Base-by-base conservation (phyloP, 2,329 filamentous ascomycete species). In the Colletotrichum sp. region DNA sequence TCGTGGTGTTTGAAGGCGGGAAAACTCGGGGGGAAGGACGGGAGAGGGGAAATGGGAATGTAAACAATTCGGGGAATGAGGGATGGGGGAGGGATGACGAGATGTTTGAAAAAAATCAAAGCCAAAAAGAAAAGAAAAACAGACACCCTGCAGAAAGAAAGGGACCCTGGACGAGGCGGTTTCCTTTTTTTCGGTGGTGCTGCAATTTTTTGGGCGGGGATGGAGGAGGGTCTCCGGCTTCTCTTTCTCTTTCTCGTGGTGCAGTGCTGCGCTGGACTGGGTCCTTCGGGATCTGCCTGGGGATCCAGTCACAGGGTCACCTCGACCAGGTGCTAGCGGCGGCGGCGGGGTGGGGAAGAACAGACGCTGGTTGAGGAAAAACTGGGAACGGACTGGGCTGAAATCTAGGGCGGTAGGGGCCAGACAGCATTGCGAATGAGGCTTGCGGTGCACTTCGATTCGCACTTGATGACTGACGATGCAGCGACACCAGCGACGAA, bases 151-250 rank as follows among this genome's bases (percentile, higher is more conserved):
- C 9, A 9, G 16, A 47, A 24, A 31, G 6, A 29, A 57, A 69
- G 36, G 27, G 65, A 47, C 43, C 27, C 63, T 66, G 43, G 57
- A 43, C 59, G 34, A 24, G 59, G 55, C 57, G 55, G 31, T 36
- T 65, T 67, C 33, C 58, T 61, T 54, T 33, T 33, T 70, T 31
- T n/a, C 16, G 31, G n/a, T 54, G 43, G 36, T 51, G 29, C 61
- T 61, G 38, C 43, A 58, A 66, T 51, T 68, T 68, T 51, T 59
- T 34, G 24, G 43, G 64, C 55, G 69, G 69, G 69, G 69, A 55
- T 57, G 69, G 62, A 38, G 11, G 24, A 31, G n/a, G 15, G 16
- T 57, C 7, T 51, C 43, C 43, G 43, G 43, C 43, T 51, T 21
- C 43, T 51, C 43, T 51, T 51, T 51, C 43, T 51, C n/a, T 51